Percentiles rank a stretch among this genome's conserved stretches.
These are phyloP conservation scores for Endotrypanum monterogeii DNA, from an alignment of 208 protist genomes.

Conservation along the genomic window DNA sequence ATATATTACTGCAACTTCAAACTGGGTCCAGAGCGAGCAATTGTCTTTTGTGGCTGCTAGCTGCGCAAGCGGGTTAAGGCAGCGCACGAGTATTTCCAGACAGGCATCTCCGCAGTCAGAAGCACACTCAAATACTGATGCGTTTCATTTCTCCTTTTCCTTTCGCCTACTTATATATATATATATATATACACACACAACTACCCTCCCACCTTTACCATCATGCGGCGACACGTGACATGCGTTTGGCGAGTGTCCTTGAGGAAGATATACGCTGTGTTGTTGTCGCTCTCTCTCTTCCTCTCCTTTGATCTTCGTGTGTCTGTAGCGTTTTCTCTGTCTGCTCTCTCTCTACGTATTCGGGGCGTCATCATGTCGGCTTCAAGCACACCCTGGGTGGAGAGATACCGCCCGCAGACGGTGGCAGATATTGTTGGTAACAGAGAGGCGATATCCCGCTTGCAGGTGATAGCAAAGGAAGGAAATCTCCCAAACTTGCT, in stretches of 20 bases:
- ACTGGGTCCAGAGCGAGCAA: background rate
- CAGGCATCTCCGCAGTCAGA: too few species aligned
- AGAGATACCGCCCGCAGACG: conserved; percentile 98
- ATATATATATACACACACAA: too few species aligned
- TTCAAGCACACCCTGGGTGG: conserved; percentile 94
- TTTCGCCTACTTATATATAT: too few species aligned
- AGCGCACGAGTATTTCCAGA: background rate
- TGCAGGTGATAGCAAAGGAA: conserved; percentile 95
- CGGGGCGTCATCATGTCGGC: conserved; percentile 16
- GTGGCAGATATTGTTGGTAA: conserved; percentile 99
- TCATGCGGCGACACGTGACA: background rate
- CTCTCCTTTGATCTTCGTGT: background rate
- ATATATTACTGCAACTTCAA: background rate
- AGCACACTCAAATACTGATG: background rate
- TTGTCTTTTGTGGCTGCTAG: background rate
- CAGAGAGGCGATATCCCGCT: conserved; percentile 94
- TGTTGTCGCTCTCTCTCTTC: background rate
- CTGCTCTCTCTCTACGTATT: background rate
- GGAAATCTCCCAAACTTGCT: conserved; percentile 99
- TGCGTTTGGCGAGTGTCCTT: too few species aligned
- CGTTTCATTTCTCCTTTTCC: background rate
- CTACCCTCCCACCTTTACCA: background rate
- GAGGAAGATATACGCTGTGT: background rate
- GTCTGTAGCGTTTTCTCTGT: background rate
- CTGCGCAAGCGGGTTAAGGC: background rate